Percentiles rank a stretch among this genome's conserved stretches.
phyloP scores from a whole-genome alignment of 2,329 filamentous ascomycete species.

The Tolypocladium sp. region DNA sequence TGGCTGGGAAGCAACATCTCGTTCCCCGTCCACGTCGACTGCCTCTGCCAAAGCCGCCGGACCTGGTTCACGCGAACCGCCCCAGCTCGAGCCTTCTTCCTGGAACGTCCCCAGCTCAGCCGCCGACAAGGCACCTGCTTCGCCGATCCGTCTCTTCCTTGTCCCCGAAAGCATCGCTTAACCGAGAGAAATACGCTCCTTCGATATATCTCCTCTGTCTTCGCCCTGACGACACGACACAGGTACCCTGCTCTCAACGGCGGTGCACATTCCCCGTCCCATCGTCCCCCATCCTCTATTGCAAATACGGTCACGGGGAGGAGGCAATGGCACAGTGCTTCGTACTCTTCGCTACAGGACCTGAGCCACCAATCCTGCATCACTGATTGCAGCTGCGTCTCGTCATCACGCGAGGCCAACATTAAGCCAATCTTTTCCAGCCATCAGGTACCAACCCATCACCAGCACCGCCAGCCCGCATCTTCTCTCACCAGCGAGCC shows the following conservation, averaged over 20 bases:
- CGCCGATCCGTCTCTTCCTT: not conserved
- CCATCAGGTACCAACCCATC: not conserved
- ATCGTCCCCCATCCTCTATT: not conserved
- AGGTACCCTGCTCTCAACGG: not conserved
- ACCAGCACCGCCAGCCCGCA: not conserved
- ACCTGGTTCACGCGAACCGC: not conserved
- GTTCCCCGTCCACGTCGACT: not conserved
- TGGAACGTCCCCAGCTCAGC: not conserved
- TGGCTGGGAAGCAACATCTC: not conserved
- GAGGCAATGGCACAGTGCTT: slow-evolving; percentile 8
- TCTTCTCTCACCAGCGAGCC: not conserved
- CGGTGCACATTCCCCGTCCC: not conserved
- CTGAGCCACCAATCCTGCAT: slow-evolving; percentile 1
- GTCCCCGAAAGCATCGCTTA: not conserved
- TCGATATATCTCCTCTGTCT: not conserved
- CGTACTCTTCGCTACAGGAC: slow-evolving; percentile 1
- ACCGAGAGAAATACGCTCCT: not conserved
- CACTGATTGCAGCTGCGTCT: not conserved
- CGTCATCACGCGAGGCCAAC: not conserved
- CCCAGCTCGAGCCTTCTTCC: not conserved
- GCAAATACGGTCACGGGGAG: not conserved
- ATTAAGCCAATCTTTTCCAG: not conserved
- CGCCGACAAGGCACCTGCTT: not conserved
- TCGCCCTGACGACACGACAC: not conserved
- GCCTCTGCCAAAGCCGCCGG: not conserved